Evolutionary conservation across 148 eudicot species (phyloP), one percentile per base, ranked within the genome.

Genomic region (Rhododendron williamsianum): DNA sequence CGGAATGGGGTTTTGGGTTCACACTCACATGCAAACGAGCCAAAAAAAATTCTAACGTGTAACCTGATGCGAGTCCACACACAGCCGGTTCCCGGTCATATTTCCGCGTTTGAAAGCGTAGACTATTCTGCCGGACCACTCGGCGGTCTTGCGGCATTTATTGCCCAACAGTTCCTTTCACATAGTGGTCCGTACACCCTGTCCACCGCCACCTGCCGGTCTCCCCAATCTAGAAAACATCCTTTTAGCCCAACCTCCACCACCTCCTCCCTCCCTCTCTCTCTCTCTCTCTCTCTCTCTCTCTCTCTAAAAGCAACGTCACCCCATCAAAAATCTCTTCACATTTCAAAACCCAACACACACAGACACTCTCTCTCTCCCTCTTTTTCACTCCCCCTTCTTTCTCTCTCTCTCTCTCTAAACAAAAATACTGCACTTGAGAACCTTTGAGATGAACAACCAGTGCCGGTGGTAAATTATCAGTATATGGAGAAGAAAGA

Each of bases 131-230:
- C 82, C 36, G 60, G 63, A 45, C 78, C 78, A 71, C 65, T 10
- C 27, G 82, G 82, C 82, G 82, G 82, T 54, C 43, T 7, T 21
- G 35, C 65, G 51, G 46, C 25, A 69, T 83, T 71, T 25, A 82
- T 18, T 82, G 77, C 78, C 78, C 58, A 45, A 48, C 58, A 30
- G 82, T 19, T 56, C 82, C 81, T 36, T 76, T 76, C 49, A 80
- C 67, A 80, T 41, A 9, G 11, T 9, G 67, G 82, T 52, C 46
- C 67, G 82, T 27, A 80, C 45, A 48, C 46, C 15, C 11, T 52
- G 43, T 38, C 83, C 82, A 91, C 72, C 86, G 48, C 81, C 21
- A 16, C 41, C 25, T 89, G 87, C 89, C 94, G 90, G 94, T 91
- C 86, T 73, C 87, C 86, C 76, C 74, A 15, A 7, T 41, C 79